Percentiles rank a stretch among this genome's conserved stretches.
Evolutionary conservation across 176 grass and related monocot genomes (phyloP).

Genomic region (Avena atlantica): DNA sequence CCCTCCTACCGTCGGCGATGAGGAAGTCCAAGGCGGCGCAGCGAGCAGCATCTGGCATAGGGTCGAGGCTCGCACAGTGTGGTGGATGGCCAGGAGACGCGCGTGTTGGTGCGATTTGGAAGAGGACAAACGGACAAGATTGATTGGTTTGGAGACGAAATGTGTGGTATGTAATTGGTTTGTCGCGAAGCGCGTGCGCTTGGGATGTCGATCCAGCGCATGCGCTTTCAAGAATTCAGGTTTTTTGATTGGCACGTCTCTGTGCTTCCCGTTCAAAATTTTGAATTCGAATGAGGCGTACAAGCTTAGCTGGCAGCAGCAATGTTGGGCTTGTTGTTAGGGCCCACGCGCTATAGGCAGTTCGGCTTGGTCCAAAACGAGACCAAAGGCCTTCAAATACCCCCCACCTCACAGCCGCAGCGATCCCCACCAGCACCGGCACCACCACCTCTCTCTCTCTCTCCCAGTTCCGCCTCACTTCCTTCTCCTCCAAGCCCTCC

Average conservation of each 20-base stretch:
- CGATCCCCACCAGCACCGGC: conserved; percentile 8
- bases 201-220: no score
- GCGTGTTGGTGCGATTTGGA: no score
- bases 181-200: no score
- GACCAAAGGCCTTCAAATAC: conserved; percentile 10
- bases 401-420: conserved; percentile 7
- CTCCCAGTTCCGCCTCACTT: neutral
- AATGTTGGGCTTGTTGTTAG: neutral
- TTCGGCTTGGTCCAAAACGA: neutral
- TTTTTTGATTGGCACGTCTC: neutral
- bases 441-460: neutral
- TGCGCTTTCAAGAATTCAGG: no score
- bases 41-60: no score
- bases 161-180: no score
- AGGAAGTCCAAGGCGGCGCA: no score
- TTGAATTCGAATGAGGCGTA: neutral
- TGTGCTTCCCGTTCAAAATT: neutral
- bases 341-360: neutral
- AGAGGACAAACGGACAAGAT: no score
- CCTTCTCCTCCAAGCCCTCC: conserved; percentile 32
- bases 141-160: no score
- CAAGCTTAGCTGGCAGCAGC: neutral
- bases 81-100: no score
- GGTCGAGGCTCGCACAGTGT: no score
- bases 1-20: no score